Percentiles rank a stretch among this genome's conserved stretches.
phyloP scores from a whole-genome alignment of 2,329 filamentous ascomycete genomes.

The Didymella keratinophila region DNA sequence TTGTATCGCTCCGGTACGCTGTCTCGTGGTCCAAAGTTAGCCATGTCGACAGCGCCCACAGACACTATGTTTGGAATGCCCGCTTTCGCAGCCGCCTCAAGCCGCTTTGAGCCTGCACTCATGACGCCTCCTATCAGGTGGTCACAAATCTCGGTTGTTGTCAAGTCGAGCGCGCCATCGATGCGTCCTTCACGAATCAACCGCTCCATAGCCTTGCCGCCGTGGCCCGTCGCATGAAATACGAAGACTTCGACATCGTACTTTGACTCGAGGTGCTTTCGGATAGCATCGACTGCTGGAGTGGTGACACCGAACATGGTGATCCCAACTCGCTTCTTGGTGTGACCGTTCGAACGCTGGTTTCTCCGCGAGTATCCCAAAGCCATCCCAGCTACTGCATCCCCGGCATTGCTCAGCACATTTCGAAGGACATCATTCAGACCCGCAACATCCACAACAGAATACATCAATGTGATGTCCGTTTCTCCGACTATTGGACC shows the following conservation, averaged over 20 bases:
- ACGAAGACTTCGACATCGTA: conserved; percentile 65
- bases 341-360: background rate
- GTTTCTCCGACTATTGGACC: conserved; percentile 70
- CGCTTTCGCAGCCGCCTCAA: conserved; percentile 64
- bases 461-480: conserved; percentile 75
- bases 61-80: conserved; percentile 66
- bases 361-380: conserved; percentile 49
- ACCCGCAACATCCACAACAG: conserved; percentile 74
- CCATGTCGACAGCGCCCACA: conserved; percentile 57
- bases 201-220: conserved; percentile 73
- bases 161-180: conserved; percentile 74
- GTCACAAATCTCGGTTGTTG: conserved; percentile 72
- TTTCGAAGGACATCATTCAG: conserved; percentile 65
- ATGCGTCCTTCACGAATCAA: conserved; percentile 65
- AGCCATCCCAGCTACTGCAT: conserved; percentile 67
- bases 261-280: conserved; percentile 54
- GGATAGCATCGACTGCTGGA: conserved; percentile 66
- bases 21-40: conserved; percentile 67
- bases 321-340: conserved; percentile 61
- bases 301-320: conserved; percentile 82
- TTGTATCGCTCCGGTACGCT: conserved; percentile 65
- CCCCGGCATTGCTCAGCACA: conserved; percentile 69
- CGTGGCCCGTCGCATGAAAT: conserved; percentile 75
- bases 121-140: conserved; percentile 69
- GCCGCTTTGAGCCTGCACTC: conserved; percentile 63